phyloP scores from a whole-genome alignment of 2,329 filamentous ascomycete genomes.

The Pseudogymnoascus sp. region DNA sequence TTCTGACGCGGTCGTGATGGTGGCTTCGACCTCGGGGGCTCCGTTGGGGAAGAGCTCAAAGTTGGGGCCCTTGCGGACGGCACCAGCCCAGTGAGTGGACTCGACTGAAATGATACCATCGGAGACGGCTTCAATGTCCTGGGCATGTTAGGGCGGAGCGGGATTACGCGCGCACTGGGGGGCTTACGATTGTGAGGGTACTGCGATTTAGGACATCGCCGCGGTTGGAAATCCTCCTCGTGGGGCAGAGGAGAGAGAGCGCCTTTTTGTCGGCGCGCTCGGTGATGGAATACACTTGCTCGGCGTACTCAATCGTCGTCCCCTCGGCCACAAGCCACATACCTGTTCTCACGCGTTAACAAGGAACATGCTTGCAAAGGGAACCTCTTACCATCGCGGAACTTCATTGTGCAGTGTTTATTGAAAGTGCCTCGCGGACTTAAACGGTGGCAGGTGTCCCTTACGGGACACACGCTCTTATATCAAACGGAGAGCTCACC shows the following conservation, averaged over 20 bases:
- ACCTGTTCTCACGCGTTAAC: slow-evolving; percentile 25
- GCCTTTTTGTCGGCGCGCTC: slow-evolving; percentile 37
- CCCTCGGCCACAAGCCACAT: slow-evolving; percentile 61
- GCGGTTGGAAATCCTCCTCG: slow-evolving; percentile 44
- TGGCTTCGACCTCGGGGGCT: slow-evolving; percentile 35
- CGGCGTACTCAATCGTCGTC: slow-evolving; percentile 56
- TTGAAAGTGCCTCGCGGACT: background rate
- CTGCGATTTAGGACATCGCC: slow-evolving; percentile 50
- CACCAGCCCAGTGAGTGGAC: slow-evolving; percentile 51
- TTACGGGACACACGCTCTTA: slow-evolving; percentile 5
- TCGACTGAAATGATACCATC: slow-evolving; percentile 55
- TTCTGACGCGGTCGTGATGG: slow-evolving; percentile 35
- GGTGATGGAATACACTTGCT: slow-evolving; percentile 52
- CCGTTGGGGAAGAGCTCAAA: slow-evolving; percentile 52
- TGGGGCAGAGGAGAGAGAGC: slow-evolving; percentile 50
- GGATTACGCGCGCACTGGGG: background rate
- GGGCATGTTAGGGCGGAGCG: slow-evolving; percentile 10
- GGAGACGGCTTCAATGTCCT: slow-evolving; percentile 49
- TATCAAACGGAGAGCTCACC: background rate
- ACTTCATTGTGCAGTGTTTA: slow-evolving; percentile 42
- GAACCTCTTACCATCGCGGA: slow-evolving; percentile 44
- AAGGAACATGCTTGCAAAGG: background rate
- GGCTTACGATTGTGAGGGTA: slow-evolving; percentile 44
- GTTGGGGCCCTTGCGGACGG: slow-evolving; percentile 43
- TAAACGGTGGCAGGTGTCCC: background rate